phyloP scores from a whole-genome alignment of 768 basidiomycete genomes.

The Boletus coccyginus region DNA sequence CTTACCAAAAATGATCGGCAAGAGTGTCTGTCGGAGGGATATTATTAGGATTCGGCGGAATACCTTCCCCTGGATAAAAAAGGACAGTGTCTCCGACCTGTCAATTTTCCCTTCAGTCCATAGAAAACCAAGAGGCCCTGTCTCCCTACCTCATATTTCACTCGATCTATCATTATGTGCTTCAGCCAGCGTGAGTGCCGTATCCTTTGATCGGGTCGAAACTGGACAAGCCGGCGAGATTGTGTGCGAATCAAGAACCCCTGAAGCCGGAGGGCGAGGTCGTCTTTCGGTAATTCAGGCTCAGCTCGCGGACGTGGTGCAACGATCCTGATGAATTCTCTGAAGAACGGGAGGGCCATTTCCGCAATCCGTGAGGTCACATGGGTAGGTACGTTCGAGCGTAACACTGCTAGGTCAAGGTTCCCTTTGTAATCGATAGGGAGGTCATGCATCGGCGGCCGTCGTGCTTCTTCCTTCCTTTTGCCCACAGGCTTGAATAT shows the following conservation, averaged over 20 bases:
- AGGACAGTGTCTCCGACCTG: slow-evolving; percentile 67
- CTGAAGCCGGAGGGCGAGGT: slow-evolving; percentile 18
- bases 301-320: slow-evolving; percentile 38
- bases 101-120: not conserved
- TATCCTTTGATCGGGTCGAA: slow-evolving; percentile 34
- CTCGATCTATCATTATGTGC: slow-evolving; percentile 41
- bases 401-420: slow-evolving; percentile 56
- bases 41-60: slow-evolving; percentile 35
- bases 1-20: slow-evolving; percentile 64
- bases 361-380: slow-evolving; percentile 60
- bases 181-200: slow-evolving; percentile 36
- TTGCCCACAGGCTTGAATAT: slow-evolving; percentile 12
- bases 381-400: slow-evolving; percentile 53
- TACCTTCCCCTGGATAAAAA: slow-evolving; percentile 39
- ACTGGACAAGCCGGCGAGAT: slow-evolving; percentile 13
- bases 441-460: not conserved
- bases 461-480: not conserved
- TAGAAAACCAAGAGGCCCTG: not conserved
- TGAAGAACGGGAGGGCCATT: slow-evolving; percentile 50
- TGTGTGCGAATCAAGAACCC: slow-evolving; percentile 21
- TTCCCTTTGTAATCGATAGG: slow-evolving; percentile 33
- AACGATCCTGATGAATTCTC: slow-evolving; percentile 52
- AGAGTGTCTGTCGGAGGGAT: slow-evolving; percentile 41
- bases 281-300: slow-evolving; percentile 7
- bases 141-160: slow-evolving; percentile 41